Base-by-base conservation (phyloP, 352 stramenopile species). In the Phytophthora pseudosyringae region DNA sequence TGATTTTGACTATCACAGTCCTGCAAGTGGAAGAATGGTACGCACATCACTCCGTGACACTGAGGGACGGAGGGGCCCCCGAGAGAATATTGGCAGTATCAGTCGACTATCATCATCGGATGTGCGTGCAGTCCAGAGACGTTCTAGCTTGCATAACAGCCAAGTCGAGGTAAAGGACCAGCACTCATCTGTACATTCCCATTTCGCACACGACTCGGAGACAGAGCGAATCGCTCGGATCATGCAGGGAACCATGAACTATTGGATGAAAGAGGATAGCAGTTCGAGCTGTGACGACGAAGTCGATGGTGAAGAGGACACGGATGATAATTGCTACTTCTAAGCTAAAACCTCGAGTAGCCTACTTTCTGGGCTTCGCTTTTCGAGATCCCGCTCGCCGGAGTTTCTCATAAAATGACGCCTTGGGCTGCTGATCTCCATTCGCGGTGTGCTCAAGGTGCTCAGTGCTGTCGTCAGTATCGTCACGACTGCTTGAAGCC, bases 361-460 rank as follows among this genome's bases (percentile, higher is more conserved):
- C 7, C 64, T 77, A 86, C 54, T 79, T 75, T 64, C 72, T 76
- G 7, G 56, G 54, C 52, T 86, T 89, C 4, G 68, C 36, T 55
- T 88, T 90, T 11, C 79, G 74, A 48, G 80, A 76, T 2, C 83
- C 82, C 15, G 80, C 63, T 46, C 79, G 75, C 16, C 86, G 76
- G 11, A 94, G 67, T 41, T 91, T 88, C 41, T 94, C 86, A 59
- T 94, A 94, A 15, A 94, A 86, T 5, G 86, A 92, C 7, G 84
- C 83, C 18, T 77, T 76, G 36, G 47, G 61, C n/a, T 71, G 60
- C 3, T 55, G 36, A 7, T 70, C 59, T 48, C 54, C 41, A 13
- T 29, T 50, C 13, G 45, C 46, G 18, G 1, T 38, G 18, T 56
- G 33, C 8, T 57, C 46, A 18, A 47, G 3, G 0, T 38, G 35